phyloP scores from a whole-genome alignment of 2,329 filamentous ascomycete genomes.

The Fusarium fracticaudum region DNA sequence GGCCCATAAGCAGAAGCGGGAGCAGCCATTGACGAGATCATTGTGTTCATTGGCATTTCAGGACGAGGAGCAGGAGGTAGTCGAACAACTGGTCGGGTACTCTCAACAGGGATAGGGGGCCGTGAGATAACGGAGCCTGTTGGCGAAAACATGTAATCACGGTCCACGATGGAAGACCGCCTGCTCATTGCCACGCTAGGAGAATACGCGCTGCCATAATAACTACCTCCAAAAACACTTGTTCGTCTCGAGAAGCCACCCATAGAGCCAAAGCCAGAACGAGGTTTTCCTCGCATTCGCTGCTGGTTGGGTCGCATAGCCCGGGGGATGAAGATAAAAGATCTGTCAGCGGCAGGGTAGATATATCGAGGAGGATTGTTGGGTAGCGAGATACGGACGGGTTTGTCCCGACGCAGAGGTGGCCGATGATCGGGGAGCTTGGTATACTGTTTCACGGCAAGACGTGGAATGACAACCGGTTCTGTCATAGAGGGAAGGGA shows the following conservation, averaged over 20 bases:
- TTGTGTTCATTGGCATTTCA: slow-evolving; percentile 38
- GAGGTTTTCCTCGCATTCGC: slow-evolving; percentile 74
- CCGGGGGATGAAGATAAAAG: slow-evolving; percentile 97
- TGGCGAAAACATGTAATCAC: slow-evolving; percentile 82
- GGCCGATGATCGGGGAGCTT: slow-evolving; percentile 94
- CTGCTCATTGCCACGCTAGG: slow-evolving; percentile 90
- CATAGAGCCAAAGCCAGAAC: slow-evolving; percentile 74
- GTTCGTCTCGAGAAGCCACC: slow-evolving; percentile 79
- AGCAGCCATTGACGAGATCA: slow-evolving; percentile 18
- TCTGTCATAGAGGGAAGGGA: slow-evolving; percentile 79
- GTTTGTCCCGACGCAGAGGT: slow-evolving; percentile 93
- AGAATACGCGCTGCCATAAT: slow-evolving; percentile 81
- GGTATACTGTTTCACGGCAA: slow-evolving; percentile 89
- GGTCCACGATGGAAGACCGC: slow-evolving; percentile 77
- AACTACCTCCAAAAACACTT: slow-evolving; percentile 79
- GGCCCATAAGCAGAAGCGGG: slow-evolving; percentile 7
- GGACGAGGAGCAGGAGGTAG: slow-evolving; percentile 71
- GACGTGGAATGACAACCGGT: slow-evolving; percentile 75
- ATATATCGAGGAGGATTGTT: slow-evolving; percentile 84
- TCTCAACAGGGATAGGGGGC: slow-evolving; percentile 68
- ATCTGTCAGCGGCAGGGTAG: slow-evolving; percentile 87
- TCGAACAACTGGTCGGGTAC: slow-evolving; percentile 78
- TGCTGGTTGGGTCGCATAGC: slow-evolving; percentile 94
- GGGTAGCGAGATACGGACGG: slow-evolving; percentile 91
- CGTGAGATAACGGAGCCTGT: slow-evolving; percentile 81